Conservation (phyloP, 371 early-diverging fungal species). For the Rhizomucor pusillus region DNA sequence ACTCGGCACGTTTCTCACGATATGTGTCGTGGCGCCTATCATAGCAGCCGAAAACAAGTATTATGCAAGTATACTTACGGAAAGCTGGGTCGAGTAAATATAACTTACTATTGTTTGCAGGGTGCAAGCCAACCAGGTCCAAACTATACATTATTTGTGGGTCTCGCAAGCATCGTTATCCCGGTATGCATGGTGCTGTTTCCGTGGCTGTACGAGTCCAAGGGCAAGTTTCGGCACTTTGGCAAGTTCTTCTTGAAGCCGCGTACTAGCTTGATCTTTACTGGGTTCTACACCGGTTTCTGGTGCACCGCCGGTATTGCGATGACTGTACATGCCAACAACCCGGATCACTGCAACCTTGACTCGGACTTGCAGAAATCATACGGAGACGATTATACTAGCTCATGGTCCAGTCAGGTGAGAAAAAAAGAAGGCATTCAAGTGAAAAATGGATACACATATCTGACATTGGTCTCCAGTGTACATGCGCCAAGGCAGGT, state of each 20-base stretch:
- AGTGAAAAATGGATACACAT: not conserved
- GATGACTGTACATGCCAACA: constrained; percentile 34
- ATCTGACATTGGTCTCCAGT: constrained; percentile 18
- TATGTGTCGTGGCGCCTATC: constrained; percentile 31
- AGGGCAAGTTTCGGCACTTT: constrained; percentile 26
- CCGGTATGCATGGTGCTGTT: constrained; percentile 25
- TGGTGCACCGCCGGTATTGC: constrained; percentile 44
- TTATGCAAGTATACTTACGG: constrained; percentile 22
- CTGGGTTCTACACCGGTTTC: constrained; percentile 26
- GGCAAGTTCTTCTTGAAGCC: constrained; percentile 39
- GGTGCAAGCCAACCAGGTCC: constrained; percentile 35
- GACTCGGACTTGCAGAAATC: constrained; percentile 12
- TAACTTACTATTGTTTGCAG: constrained; percentile 11
- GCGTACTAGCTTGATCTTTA: constrained; percentile 37
- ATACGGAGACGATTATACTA: constrained; percentile 16
- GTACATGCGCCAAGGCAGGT: constrained; percentile 36
- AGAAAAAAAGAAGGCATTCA: not conserved
- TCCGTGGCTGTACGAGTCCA: constrained; percentile 32
- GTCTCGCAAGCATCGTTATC: constrained; percentile 23
- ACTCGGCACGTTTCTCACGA: constrained; percentile 20
- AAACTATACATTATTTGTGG: constrained; percentile 31
- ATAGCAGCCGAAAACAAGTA: constrained; percentile 29
- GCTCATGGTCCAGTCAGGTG: constrained; percentile 45
- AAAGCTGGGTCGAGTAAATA: not conserved
- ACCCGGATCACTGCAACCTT: constrained; percentile 24